A percentile compares a stretch with the other conserved stretches of the same genome.
Evolutionary conservation across 495 filamentous ascomycete species (phyloP).

Genomic region (Aspergillus coremiiformis): DNA sequence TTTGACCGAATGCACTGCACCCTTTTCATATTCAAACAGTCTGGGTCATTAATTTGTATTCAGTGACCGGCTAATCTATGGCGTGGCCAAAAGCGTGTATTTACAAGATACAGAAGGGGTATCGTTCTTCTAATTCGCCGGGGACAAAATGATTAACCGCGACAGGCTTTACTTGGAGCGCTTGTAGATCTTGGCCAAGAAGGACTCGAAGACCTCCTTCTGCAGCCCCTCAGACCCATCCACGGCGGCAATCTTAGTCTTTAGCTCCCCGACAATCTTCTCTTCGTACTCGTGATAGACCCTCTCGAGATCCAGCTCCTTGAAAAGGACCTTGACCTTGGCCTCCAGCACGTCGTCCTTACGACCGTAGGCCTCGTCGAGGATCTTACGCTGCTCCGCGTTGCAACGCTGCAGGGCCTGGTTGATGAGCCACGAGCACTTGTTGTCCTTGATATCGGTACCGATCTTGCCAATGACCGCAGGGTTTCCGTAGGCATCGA

Average conservation of each 20-base stretch:
- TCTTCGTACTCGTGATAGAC: constrained; percentile 87
- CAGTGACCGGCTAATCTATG: not conserved
- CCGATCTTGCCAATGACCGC: constrained; percentile 97
- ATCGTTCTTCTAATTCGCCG: constrained; percentile 8
- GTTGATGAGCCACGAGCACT: constrained; percentile 97
- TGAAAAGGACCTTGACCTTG: constrained; percentile 78
- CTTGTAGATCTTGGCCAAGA: constrained; percentile 95
- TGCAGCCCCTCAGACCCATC: constrained; percentile 83
- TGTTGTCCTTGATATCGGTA: constrained; percentile 98
- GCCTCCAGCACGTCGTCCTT: constrained; percentile 77
- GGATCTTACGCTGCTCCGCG: constrained; percentile 72
- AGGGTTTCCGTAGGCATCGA: constrained; percentile 92
- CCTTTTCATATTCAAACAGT: not conserved
- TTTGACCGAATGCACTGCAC: no score
- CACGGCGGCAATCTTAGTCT: constrained; percentile 63
- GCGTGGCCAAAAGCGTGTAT: not conserved
- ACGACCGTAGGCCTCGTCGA: constrained; percentile 78
- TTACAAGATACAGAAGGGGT: constrained; percentile 8
- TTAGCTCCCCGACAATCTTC: constrained; percentile 65
- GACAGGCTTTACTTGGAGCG: constrained; percentile 62
- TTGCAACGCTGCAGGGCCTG: constrained; percentile 73
- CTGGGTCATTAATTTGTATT: not conserved
- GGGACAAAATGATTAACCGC: constrained; percentile 1
- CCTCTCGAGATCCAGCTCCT: constrained; percentile 73
- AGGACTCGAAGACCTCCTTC: constrained; percentile 80